Conservation (phyloP, 1,139 yeast genomes). For the Sugiyamaella paludigena region DNA sequence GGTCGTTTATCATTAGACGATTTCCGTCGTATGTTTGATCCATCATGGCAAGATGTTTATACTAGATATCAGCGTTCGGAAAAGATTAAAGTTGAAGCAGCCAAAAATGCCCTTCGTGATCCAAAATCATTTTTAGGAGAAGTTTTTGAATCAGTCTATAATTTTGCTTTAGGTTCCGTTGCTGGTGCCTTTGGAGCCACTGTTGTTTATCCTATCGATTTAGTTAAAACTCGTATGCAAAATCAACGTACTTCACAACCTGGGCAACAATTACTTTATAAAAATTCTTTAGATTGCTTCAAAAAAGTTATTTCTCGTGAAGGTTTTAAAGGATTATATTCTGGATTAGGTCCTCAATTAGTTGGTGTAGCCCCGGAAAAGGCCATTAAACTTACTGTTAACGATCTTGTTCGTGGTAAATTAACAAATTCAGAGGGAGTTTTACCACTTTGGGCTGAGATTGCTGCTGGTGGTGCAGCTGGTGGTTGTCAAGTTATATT, state of each 20-base stretch:
- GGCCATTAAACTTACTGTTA: slow-evolving; percentile 93
- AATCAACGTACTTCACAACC: slow-evolving; percentile 76
- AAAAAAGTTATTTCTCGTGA: slow-evolving; percentile 71
- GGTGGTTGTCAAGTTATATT: slow-evolving; percentile 97
- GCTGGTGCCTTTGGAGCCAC: slow-evolving; percentile 99
- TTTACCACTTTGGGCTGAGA: slow-evolving; percentile 69
- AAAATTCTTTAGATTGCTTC: slow-evolving; percentile 84
- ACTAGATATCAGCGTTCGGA: slow-evolving; percentile 37
- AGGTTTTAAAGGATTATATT: slow-evolving; percentile 85
- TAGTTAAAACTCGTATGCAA: slow-evolving; percentile 96
- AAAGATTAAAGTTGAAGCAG: slow-evolving; percentile 39
- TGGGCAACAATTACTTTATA: slow-evolving; percentile 52
- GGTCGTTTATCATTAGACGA: slow-evolving; percentile 41
- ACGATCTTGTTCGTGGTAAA: slow-evolving; percentile 78
- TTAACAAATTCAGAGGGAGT: slow-evolving; percentile 57
- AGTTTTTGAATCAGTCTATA: slow-evolving; percentile 80
- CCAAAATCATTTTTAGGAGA: slow-evolving; percentile 42
- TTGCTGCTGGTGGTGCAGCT: slow-evolving; percentile 87
- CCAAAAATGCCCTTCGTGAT: slow-evolving; percentile 42
- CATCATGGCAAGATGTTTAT: slow-evolving; percentile 43
- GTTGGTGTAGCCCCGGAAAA: slow-evolving; percentile 98
- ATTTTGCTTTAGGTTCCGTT: slow-evolving; percentile 84
- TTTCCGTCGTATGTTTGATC: slow-evolving; percentile 45
- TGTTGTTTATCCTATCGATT: slow-evolving; percentile 95
- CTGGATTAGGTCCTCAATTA: slow-evolving; percentile 91